Evolutionary conservation across 495 filamentous ascomycete species (phyloP), one percentile per base, ranked within the genome.

Genomic region (Aspergillus taichungensis): DNA sequence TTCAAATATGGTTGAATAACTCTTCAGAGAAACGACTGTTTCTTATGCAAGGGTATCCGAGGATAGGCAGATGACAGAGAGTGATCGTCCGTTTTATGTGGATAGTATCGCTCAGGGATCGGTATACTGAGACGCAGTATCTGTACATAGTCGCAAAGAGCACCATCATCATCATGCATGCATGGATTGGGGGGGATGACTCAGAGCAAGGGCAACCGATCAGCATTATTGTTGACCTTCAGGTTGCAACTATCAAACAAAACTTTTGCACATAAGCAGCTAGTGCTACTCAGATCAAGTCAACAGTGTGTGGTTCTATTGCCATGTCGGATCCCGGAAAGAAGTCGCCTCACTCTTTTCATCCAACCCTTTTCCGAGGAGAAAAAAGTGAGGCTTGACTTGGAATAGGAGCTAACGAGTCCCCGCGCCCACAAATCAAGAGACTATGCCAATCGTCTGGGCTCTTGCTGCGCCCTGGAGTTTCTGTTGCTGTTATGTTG

Each of bases 331-430:
- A 54, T 52, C 43, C 47, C 50, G 50, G 50, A 24, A 24, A 24
- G 45, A 41, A 50, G 38, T 54, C 64, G 67, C 67, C 67, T 69
- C 67, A 71, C 67, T 70, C 4, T 55, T 59, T 63, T 63, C 47
- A 50, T 53, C 64, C 66, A 69, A 69, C 63, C 58, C 62, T 61
- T 64, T 64, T 50, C 42, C 51, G 37, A 33, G 47, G 37, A 33
- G 47, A 39, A 41, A 56, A 54, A 59, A 59, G 56, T 62, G 59
- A 62, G 59, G 59, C 59, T 57, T 56, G 56, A 47, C 45, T 40
- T 47, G 48, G 40, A 39, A 46, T 30, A 38, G 45, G 41, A 44
- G 40, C 39, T 51, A 44, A 39, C 43, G 35, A 34, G 43, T 34
- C 34, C 18, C 18, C 18, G 18, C 18, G 18, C 18, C 50, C 42